Conservation (phyloP, 331 rosid genomes). For the Rosa hybrid region DNA sequence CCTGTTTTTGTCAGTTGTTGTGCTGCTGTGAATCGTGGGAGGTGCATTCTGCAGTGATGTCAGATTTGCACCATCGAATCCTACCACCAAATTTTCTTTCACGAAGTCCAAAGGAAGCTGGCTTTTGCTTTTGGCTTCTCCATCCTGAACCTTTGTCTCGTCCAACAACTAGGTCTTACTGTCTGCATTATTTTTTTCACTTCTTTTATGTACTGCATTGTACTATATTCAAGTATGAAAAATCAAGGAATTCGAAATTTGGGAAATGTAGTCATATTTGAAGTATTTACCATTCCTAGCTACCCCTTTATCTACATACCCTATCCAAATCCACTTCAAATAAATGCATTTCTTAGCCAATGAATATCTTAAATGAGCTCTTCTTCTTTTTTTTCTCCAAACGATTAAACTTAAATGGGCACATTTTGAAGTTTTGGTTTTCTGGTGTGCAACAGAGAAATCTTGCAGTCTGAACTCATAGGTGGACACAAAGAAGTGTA, state of each 20-base stretch:
- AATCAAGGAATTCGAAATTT: not conserved
- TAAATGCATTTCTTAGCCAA: not conserved
- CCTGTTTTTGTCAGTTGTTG: slow-evolving; percentile 53
- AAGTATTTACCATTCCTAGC: not conserved
- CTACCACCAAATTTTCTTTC: slow-evolving; percentile 63
- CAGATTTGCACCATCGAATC: slow-evolving; percentile 52
- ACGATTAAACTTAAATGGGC: not conserved
- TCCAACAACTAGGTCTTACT: slow-evolving; percentile 55
- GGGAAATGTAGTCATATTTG: not conserved
- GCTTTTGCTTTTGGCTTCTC: slow-evolving; percentile 75
- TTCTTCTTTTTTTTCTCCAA: not conserved
- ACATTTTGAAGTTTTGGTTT: slow-evolving; percentile 16
- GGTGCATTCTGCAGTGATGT: slow-evolving; percentile 53
- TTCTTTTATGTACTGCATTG: not conserved
- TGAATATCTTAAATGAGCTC: not conserved
- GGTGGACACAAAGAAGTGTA: slow-evolving; percentile 34
- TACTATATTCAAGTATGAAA: not conserved
- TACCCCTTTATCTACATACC: not conserved
- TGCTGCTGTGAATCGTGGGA: slow-evolving; percentile 51
- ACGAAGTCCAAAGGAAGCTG: slow-evolving; percentile 57
- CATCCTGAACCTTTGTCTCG: slow-evolving; percentile 72
- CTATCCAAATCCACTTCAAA: not conserved
- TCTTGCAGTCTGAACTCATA: slow-evolving; percentile 51
- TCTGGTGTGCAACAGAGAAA: slow-evolving; percentile 41
- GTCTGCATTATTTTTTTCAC: slow-evolving; percentile 16